Conservation (phyloP, 192 early-diverging fungal species). For the Anaeromyces robustus region DNA sequence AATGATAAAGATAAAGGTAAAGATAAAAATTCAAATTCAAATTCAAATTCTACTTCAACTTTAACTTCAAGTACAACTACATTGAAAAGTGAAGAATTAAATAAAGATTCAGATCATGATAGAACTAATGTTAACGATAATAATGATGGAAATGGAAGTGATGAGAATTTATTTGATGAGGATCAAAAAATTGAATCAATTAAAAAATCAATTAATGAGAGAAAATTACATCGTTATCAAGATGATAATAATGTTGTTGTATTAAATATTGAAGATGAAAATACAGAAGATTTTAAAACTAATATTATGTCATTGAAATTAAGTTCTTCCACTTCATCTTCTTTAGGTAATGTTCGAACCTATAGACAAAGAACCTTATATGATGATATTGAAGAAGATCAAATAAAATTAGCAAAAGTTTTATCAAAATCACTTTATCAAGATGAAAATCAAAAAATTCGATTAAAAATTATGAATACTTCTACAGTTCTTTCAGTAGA, state of each 20-base stretch:
- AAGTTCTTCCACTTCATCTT: too few species aligned
- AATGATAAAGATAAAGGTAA: not conserved
- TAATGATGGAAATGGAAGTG: not conserved
- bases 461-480: not conserved
- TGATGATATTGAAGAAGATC: not conserved
- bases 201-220: not conserved
- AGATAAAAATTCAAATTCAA: not conserved
- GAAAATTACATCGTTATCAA: not conserved
- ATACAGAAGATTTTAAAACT: not conserved
- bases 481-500: not conserved
- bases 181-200: not conserved
- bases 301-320: not conserved
- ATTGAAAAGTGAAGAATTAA: not conserved
- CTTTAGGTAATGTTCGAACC: not conserved
- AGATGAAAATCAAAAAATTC: not conserved
- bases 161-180: not conserved
- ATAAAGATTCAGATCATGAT: too few species aligned
- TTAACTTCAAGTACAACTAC: too few species aligned
- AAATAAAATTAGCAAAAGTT: not conserved
- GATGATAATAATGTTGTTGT: not conserved
- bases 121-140: too few species aligned
- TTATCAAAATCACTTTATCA: not conserved
- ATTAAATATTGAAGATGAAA: not conserved
- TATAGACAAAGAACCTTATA: not conserved
- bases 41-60: not conserved